Evolutionary conservation across 78 protist genomes (phyloP), one percentile per base, ranked within the genome.

Genomic region (Planoprotostelium fungivorum): DNA sequence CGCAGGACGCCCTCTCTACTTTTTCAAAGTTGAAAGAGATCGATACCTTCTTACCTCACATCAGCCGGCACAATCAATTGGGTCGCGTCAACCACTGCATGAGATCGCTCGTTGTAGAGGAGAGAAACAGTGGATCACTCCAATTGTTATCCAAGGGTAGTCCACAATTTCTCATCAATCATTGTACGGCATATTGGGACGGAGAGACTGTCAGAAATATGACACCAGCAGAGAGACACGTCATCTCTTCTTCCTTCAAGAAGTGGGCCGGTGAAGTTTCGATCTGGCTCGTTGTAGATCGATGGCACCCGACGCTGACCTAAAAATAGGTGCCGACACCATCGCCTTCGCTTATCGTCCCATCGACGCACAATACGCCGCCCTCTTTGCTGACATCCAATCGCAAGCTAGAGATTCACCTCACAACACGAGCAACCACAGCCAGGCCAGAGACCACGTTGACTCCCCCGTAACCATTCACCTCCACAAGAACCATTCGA

Each of bases 61-160:
- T 51, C 31, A n/a, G n/a, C n/a, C n/a, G n/a, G n/a, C n/a, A n/a
- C n/a, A 51, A 51, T 5, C 5, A 51, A 16, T 25, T 16, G 16
- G 5, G 31, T 51, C 5, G 16, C 5, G 73, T 51, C 31, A 51
- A 51, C 73, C 5, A 16, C 16, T 92, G 86, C 36, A 92, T 92
- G 94, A 92, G 89, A 34, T 89, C 92, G 16, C 86, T 88, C 35
- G 94, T 92, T 63, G 83, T 90, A 39, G 90, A 92, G 35, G 92
- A 92, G 34, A 86, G 83, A 0, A 84, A 84, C 63, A 87, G 90
- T 1, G 94, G 90, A 28, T 90, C 94, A 0, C 87, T 92, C 0
- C 94, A 92, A 83, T 37, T 92, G 0, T 73, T 92, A 39, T 85
- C 92, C 0, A 92, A 92, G 34, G 94, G 94, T 36, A 92, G 94